A percentile compares a stretch with the other conserved stretches of the same genome.
These are phyloP conservation scores for Geranomyces variabilis DNA, from an alignment of 192 early-diverging fungal genomes.

Conservation along the genomic window DNA sequence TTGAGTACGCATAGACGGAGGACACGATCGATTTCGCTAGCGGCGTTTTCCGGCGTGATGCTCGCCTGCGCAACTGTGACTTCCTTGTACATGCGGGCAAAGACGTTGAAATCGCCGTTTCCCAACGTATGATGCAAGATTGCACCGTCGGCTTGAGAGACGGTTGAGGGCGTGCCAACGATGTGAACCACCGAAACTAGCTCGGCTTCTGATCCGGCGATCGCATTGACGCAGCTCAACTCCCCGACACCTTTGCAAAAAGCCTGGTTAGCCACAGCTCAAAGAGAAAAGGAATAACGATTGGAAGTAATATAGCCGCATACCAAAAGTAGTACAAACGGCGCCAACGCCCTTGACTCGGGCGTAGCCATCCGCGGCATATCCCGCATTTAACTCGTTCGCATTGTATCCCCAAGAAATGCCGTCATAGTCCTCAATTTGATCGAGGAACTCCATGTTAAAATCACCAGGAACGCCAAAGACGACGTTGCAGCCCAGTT, in stretches of 20 bases:
- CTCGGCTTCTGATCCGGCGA: slow-evolving; percentile 53
- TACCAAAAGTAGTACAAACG: slow-evolving; percentile 50
- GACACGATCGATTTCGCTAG: slow-evolving; percentile 47
- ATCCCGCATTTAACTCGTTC: slow-evolving; percentile 49
- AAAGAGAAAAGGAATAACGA: no score
- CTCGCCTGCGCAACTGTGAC: slow-evolving; percentile 47
- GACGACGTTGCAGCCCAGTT: slow-evolving; percentile 46
- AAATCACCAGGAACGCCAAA: slow-evolving; percentile 56
- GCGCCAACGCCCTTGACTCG: slow-evolving; percentile 46
- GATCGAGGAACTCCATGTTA: slow-evolving; percentile 42
- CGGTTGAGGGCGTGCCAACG: slow-evolving; percentile 52
- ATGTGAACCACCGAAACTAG: slow-evolving; percentile 58
- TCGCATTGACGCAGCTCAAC: slow-evolving; percentile 46
- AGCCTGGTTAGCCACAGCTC: no score
- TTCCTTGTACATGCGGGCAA: slow-evolving; percentile 44
- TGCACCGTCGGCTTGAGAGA: slow-evolving; percentile 50
- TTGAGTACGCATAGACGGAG: slow-evolving; percentile 34
- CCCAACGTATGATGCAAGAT: slow-evolving; percentile 56
- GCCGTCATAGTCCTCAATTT: slow-evolving; percentile 39
- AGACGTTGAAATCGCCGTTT: slow-evolving; percentile 56
- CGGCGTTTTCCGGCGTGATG: slow-evolving; percentile 39
- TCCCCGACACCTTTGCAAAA: slow-evolving; percentile 53
- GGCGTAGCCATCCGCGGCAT: slow-evolving; percentile 58
- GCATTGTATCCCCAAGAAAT: slow-evolving; percentile 50
- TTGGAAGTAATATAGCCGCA: no score